phyloP scores from a whole-genome alignment of 2,329 filamentous ascomycete species.

The Rosellinia necatrix region DNA sequence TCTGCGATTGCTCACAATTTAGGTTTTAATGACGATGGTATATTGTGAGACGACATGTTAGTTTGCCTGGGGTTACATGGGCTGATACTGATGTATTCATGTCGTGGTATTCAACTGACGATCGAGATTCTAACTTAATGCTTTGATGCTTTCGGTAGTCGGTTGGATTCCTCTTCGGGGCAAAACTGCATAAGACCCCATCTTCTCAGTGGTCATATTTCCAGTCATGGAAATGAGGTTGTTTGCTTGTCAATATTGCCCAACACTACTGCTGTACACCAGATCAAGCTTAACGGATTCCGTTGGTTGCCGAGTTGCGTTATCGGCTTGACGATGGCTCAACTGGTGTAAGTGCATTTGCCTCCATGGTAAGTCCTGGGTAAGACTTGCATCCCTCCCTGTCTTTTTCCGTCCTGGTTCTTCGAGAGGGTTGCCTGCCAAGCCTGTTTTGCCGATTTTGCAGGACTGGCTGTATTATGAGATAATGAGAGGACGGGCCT shows the following conservation, averaged over 20 bases:
- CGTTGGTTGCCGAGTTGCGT: no score
- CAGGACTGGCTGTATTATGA: neutral
- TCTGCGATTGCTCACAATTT: no score
- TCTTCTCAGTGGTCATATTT: conserved; percentile 14
- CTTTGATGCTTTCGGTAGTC: conserved; percentile 12
- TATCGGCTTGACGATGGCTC: neutral
- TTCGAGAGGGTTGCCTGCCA: neutral
- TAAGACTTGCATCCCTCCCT: neutral
- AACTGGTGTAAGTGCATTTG: neutral
- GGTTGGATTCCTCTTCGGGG: conserved; percentile 13
- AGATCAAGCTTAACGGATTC: no score
- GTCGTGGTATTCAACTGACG: conserved; percentile 12
- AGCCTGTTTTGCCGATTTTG: conserved; percentile 1
- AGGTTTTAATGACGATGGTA: no score
- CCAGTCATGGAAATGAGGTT: neutral
- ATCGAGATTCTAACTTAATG: conserved; percentile 14
- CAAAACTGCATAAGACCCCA: neutral
- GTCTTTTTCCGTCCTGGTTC: neutral
- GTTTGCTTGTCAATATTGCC: conserved; percentile 4
- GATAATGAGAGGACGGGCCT: neutral
- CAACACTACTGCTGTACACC: no score
- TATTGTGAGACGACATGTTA: no score
- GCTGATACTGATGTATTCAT: no score
- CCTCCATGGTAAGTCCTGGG: neutral
- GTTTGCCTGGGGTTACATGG: no score